These are phyloP conservation scores for Zangia roseola DNA, from an alignment of 768 basidiomycete species.

Conservation along the genomic window DNA sequence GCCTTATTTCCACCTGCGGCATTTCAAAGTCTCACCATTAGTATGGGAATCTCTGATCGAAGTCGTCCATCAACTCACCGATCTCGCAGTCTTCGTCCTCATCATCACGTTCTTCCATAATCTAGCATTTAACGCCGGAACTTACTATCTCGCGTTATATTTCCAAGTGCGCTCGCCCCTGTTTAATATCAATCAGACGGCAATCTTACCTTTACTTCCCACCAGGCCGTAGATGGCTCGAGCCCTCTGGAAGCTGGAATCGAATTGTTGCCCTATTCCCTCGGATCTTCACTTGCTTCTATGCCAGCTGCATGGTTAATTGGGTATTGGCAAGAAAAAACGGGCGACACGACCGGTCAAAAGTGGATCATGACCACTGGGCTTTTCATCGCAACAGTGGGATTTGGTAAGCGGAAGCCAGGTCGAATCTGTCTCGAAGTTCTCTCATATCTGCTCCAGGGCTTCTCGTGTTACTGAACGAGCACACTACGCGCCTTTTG, in stretches of 20 bases:
- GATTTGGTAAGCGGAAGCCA: slow-evolving; percentile 57
- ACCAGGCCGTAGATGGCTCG: slow-evolving; percentile 65
- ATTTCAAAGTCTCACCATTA: slow-evolving; percentile 58
- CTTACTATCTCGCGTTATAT: slow-evolving; percentile 82
- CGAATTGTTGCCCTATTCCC: slow-evolving; percentile 77
- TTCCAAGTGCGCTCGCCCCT: slow-evolving; percentile 57
- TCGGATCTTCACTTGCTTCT: slow-evolving; percentile 81
- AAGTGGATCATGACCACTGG: slow-evolving; percentile 64
- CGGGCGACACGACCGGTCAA: slow-evolving; percentile 58
- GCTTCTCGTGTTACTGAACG: slow-evolving; percentile 62
- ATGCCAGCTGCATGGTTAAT: slow-evolving; percentile 88
- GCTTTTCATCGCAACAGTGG: slow-evolving; percentile 61
- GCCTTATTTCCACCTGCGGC: slow-evolving; percentile 67
- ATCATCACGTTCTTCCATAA: slow-evolving; percentile 77
- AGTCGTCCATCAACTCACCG: slow-evolving; percentile 8
- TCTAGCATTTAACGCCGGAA: slow-evolving; percentile 79
- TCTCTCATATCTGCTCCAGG: slow-evolving; percentile 42
- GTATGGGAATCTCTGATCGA: slow-evolving; percentile 38
- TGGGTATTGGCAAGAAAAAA: slow-evolving; percentile 58
- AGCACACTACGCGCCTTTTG: slow-evolving; percentile 41
- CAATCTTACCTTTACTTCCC: neutral
- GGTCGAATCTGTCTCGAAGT: neutral
- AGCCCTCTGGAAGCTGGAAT: slow-evolving; percentile 74
- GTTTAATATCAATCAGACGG: neutral
- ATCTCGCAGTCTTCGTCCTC: slow-evolving; percentile 56